Base-by-base conservation (phyloP, 2,329 filamentous ascomycete genomes). In the Mollisiaceae sp. region DNA sequence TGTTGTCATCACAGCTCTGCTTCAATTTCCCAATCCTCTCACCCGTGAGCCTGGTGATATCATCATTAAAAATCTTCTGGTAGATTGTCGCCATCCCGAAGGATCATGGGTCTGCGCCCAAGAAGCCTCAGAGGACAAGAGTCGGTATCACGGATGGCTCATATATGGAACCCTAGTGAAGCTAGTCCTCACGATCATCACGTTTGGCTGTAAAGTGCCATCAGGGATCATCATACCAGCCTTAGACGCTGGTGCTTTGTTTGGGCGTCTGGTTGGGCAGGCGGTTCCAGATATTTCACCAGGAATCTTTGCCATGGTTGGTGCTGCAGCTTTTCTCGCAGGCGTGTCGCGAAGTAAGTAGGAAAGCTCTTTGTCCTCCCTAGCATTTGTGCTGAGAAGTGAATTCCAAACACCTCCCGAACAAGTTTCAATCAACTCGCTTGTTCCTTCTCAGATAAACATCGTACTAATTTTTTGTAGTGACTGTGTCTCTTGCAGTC, bases 261-360 rank as follows among this genome's bases (percentile, higher is more conserved):
- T 87, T 67, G 85, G 86, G 3, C 80, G 85, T 2, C 77, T 88
- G 3, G 70, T 86, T 1, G 85, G 67, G 75, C 78, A 79, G 63
- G 55, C 75, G 18, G 69, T 78, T 8, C 71, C 70, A 0, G 68
- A 71, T 8, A 83, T 85, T 20, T 84, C 83, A 1, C 85, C 86
- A 0, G 84, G 85, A 2, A 86, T 87, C 60, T 87, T 87, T 73
- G 85, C 85, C 62, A 86, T 88, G 82, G 84, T 88, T 11, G 85
- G 85, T 1, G 82, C 85, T 0, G 84, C 82, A 2, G 84, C 85
- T 0, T 87, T 87, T 71, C 80, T 88, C 0, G 85, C 85, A 0
- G 85, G 85, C 6, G 84, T 87, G 1, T 82, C 81, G 12, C 78
- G 85, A 43, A 87, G n/a, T n/a, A n/a, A n/a, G n/a, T n/a, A n/a